Percentiles rank a stretch among this genome's conserved stretches.
Evolutionary conservation across 306 rosid genomes (phyloP).

Genomic region (Vicia villosa): DNA sequence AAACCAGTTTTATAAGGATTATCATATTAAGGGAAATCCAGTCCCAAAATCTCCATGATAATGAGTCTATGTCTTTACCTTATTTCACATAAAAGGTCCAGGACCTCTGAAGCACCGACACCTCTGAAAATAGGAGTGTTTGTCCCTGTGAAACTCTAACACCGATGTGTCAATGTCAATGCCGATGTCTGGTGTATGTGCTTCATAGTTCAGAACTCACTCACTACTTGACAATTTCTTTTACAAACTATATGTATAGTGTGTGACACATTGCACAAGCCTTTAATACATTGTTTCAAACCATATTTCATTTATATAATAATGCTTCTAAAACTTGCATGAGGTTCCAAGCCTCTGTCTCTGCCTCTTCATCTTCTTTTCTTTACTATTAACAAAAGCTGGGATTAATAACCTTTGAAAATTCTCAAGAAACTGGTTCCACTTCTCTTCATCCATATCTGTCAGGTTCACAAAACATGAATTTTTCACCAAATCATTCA

Average conservation of each 20-base stretch:
- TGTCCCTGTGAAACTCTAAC: too few species aligned
- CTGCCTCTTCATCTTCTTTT: constrained; percentile 49
- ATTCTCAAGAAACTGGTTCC: constrained; percentile 74
- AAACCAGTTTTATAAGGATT: constrained; percentile 57
- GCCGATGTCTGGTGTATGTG: too few species aligned
- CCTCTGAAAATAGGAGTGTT: too few species aligned
- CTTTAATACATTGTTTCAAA: constrained; percentile 3
- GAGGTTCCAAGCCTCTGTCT: constrained; percentile 79
- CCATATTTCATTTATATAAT: neutral
- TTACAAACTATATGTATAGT: constrained; percentile 15
- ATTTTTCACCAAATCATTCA: constrained; percentile 54
- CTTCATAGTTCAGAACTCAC: too few species aligned
- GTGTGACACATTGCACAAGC: constrained; percentile 29
- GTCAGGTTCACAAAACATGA: constrained; percentile 67
- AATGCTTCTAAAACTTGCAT: constrained; percentile 61
- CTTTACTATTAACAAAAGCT: constrained; percentile 55
- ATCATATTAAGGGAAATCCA: too few species aligned
- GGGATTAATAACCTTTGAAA: constrained; percentile 60
- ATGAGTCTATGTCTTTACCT: too few species aligned
- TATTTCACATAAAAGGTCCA: too few species aligned
- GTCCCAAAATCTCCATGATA: too few species aligned
- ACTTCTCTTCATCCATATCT: constrained; percentile 69
- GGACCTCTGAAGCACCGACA: too few species aligned
- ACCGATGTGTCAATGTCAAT: too few species aligned
- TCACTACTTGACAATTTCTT: neutral